phyloP scores from a whole-genome alignment of 1,284 basidiomycete genomes.

The Abortiporus biennis region DNA sequence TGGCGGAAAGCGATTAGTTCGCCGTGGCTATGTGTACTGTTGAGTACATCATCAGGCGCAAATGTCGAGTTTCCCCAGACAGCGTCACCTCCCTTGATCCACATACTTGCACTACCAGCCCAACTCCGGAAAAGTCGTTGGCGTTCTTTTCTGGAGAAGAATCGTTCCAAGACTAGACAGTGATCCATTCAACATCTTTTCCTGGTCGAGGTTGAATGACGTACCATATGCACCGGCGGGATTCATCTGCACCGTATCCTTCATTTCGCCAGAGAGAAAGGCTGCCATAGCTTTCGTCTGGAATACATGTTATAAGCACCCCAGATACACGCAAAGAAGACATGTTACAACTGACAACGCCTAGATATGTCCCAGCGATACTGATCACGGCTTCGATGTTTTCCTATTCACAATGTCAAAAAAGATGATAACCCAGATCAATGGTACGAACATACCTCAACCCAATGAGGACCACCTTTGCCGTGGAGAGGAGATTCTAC shows the following conservation, averaged over 20 bases:
- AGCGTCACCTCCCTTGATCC: constrained; percentile 89
- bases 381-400: constrained; percentile 80
- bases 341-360: constrained; percentile 48
- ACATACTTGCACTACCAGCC: constrained; percentile 93
- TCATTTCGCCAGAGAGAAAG: constrained; percentile 92
- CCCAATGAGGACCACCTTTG: constrained; percentile 85
- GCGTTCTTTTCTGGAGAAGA: constrained; percentile 89
- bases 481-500: constrained; percentile 87
- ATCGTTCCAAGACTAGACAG: constrained; percentile 71
- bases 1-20: constrained; percentile 78
- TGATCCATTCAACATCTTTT: no score
- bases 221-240: constrained; percentile 79
- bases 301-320: not conserved
- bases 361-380: constrained; percentile 88
- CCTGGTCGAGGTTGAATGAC: constrained; percentile 11
- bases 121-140: constrained; percentile 91
- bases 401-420: constrained; percentile 29
- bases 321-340: not conserved
- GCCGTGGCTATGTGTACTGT: constrained; percentile 68
- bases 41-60: constrained; percentile 75
- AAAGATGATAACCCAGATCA: not conserved
- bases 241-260: constrained; percentile 91
- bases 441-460: constrained; percentile 57
- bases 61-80: constrained; percentile 81
- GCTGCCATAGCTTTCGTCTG: constrained; percentile 94